These are phyloP conservation scores for Starmerella lactis-condensi DNA, from an alignment of 805 yeast species.

Conservation along the genomic window DNA sequence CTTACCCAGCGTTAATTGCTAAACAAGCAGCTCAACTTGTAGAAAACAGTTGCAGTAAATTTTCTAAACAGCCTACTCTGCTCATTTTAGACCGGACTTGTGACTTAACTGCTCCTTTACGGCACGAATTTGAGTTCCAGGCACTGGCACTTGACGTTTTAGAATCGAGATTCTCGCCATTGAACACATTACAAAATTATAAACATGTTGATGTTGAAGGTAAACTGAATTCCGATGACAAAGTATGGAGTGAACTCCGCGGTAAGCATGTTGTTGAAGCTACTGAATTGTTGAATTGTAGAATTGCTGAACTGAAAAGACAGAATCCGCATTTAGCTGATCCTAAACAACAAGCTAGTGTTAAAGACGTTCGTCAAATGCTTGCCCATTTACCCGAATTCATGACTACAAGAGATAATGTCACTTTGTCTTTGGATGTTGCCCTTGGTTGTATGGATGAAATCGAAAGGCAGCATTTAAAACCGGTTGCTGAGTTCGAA, in stretches of 20 bases:
- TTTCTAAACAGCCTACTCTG: slow-evolving; percentile 39
- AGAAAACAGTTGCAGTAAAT: background rate
- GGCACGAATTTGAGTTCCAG: slow-evolving; percentile 82
- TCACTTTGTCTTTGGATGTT: slow-evolving; percentile 23
- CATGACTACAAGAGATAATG: slow-evolving; percentile 22
- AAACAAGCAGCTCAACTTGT: background rate
- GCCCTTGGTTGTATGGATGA: slow-evolving; percentile 44
- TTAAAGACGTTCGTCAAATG: slow-evolving; percentile 56
- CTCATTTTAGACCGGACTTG: slow-evolving; percentile 66
- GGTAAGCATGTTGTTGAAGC: slow-evolving; percentile 63
- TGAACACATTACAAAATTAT: background rate
- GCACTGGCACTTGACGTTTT: slow-evolving; percentile 74
- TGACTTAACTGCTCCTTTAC: slow-evolving; percentile 64
- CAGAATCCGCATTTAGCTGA: slow-evolving; percentile 64
- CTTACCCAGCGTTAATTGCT: slow-evolving; percentile 58
- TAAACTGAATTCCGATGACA: slow-evolving; percentile 41
- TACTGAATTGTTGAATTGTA: slow-evolving; percentile 38
- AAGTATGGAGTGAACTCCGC: slow-evolving; percentile 52
- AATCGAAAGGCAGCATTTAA: slow-evolving; percentile 39
- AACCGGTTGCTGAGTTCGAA: slow-evolving; percentile 67
- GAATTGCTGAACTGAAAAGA: slow-evolving; percentile 44
- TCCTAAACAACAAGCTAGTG: slow-evolving; percentile 40
- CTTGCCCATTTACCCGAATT: slow-evolving; percentile 29
- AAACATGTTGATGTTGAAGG: slow-evolving; percentile 19
- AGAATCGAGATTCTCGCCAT: slow-evolving; percentile 4